These are phyloP conservation scores for Plenodomus tracheiphilus DNA, from an alignment of 2,329 filamentous ascomycete species.

Conservation along the genomic window DNA sequence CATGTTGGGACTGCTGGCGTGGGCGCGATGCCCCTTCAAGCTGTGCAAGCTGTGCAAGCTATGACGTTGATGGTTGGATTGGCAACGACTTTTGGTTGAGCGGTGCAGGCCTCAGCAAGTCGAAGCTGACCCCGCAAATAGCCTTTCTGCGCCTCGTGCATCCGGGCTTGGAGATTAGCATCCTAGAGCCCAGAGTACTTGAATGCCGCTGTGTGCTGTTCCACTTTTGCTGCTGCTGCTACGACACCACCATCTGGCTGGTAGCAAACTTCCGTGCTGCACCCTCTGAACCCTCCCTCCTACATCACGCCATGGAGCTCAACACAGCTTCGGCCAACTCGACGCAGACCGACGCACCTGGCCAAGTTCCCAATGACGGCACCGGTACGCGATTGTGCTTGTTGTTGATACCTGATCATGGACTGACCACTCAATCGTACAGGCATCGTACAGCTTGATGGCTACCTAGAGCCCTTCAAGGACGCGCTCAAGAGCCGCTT, in stretches of 20 bases:
- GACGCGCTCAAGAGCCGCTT: conserved; percentile 77
- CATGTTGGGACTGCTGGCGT: conserved; percentile 29
- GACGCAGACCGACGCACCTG: conserved; percentile 50
- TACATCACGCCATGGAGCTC: conserved; percentile 40
- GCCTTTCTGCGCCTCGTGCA: conserved; percentile 4
- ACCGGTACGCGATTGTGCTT: conserved; percentile 59
- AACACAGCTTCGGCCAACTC: conserved; percentile 53
- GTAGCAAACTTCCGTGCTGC: conserved; percentile 17
- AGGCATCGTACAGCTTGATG: conserved; percentile 88
- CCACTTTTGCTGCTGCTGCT: not conserved
- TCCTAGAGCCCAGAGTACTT: not conserved
- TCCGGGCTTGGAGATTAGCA: not conserved
- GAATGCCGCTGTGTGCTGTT: not conserved
- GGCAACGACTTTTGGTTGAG: conserved; percentile 39
- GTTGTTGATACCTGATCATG: conserved; percentile 14
- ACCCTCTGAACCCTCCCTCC: conserved; percentile 8
- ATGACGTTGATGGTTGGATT: conserved; percentile 35
- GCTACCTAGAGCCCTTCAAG: conserved; percentile 84
- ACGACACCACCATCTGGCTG: not conserved
- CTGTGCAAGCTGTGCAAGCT: conserved; percentile 22
- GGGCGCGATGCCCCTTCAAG: conserved; percentile 25
- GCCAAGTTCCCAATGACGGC: conserved; percentile 66
- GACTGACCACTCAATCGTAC: conserved; percentile 10
- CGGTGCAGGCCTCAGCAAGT: conserved; percentile 29
- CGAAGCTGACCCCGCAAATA: conserved; percentile 38